These are phyloP conservation scores for Roridomyces roridus DNA, from an alignment of 768 basidiomycete genomes.

Conservation along the genomic window DNA sequence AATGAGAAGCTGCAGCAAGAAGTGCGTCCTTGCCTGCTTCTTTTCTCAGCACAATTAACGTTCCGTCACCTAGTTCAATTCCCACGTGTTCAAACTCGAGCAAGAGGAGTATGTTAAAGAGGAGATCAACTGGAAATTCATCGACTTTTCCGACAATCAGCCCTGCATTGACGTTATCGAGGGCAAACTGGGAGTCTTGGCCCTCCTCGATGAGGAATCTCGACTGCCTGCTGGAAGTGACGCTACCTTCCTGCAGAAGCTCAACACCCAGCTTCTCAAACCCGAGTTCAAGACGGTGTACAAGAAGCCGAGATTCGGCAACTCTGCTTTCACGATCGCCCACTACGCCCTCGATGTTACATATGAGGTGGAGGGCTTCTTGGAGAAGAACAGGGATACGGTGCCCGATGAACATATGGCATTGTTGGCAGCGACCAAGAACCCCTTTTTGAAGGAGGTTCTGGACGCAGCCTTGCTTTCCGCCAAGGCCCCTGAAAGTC, in stretches of 20 bases:
- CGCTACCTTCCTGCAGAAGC: slow-evolving; percentile 89
- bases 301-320: slow-evolving; percentile 99
- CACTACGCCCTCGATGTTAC: slow-evolving; percentile 99
- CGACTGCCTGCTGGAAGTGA: slow-evolving; percentile 94
- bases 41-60: slow-evolving; percentile 14
- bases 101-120: slow-evolving; percentile 99
- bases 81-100: slow-evolving; percentile 98
- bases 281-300: slow-evolving; percentile 87
- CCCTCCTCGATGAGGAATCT: slow-evolving; percentile 97
- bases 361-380: slow-evolving; percentile 97
- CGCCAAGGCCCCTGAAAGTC: slow-evolving; percentile 68
- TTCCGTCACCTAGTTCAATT: slow-evolving; percentile 78
- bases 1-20: slow-evolving; percentile 99
- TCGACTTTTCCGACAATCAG: slow-evolving; percentile 99
- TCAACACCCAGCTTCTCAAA: slow-evolving; percentile 84
- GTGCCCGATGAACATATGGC: slow-evolving; percentile 98
- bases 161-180: slow-evolving; percentile 99
- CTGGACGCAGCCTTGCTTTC: slow-evolving; percentile 88
- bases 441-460: slow-evolving; percentile 93
- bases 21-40: slow-evolving; percentile 49
- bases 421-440: slow-evolving; percentile 84
- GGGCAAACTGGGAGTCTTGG: slow-evolving; percentile 93
- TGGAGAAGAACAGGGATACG: slow-evolving; percentile 99
- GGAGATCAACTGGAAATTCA: slow-evolving; percentile 99
- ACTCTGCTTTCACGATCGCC: slow-evolving; percentile 95